Evolutionary conservation across 257 asterid species (phyloP).

Genomic region (Solanum habrochaites): DNA sequence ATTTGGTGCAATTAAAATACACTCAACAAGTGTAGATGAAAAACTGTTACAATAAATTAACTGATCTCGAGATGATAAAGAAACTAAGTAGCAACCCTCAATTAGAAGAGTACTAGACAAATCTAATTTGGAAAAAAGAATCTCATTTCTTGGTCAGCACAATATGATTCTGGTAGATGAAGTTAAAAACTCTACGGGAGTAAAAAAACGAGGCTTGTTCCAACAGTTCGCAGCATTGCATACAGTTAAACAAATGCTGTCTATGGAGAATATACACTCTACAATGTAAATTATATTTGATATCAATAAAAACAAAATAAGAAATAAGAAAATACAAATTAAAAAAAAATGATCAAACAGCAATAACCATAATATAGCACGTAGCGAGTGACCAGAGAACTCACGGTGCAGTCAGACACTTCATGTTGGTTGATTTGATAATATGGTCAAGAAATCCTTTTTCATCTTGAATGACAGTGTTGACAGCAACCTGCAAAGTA

Average conservation of each 20-base stretch:
- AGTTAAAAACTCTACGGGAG: neutral
- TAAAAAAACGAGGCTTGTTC: neutral
- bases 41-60: neutral
- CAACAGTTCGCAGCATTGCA: neutral
- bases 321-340: neutral
- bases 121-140: neutral
- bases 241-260: neutral
- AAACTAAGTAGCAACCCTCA: neutral
- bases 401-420: slow-evolving; percentile 84
- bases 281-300: neutral
- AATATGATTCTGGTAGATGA: neutral
- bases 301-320: neutral
- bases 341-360: neutral
- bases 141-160: neutral
- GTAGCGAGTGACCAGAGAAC: slow-evolving; percentile 11
- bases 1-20: neutral
- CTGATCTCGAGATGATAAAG: neutral
- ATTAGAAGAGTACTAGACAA: neutral
- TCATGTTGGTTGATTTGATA: slow-evolving; percentile 96
- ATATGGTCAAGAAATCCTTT: slow-evolving; percentile 93
- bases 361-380: neutral
- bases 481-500: slow-evolving; percentile 81
- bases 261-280: neutral
- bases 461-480: slow-evolving; percentile 74
- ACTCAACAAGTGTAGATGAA: neutral